Percentiles rank a stretch among this genome's conserved stretches.
These are phyloP conservation scores for Metarhizium robertsii DNA, from an alignment of 2,329 filamentous ascomycete species.

Conservation along the genomic window DNA sequence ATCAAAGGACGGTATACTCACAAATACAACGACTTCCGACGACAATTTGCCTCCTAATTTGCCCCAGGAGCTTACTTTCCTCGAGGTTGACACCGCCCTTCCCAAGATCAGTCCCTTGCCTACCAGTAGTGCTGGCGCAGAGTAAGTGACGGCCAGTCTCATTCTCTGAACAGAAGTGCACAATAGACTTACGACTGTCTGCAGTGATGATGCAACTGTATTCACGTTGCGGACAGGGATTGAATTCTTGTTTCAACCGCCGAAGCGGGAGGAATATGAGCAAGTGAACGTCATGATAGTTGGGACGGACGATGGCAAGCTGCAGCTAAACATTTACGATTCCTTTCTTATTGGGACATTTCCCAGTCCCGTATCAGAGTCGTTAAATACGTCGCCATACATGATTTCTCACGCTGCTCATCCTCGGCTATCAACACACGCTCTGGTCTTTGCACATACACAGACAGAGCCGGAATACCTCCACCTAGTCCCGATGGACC, in stretches of 20 bases:
- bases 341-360: conserved; percentile 71
- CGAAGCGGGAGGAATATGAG: conserved; percentile 56
- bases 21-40: conserved; percentile 4
- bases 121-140: conserved; percentile 46
- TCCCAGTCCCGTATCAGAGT: conserved; percentile 31
- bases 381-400: conserved; percentile 16
- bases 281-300: conserved; percentile 72
- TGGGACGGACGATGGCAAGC: conserved; percentile 58
- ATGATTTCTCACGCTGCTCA: conserved; percentile 60
- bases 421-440: conserved; percentile 64
- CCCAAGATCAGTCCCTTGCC: conserved; percentile 69
- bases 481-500: conserved; percentile 64
- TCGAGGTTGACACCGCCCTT: conserved; percentile 68
- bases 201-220: conserved; percentile 45
- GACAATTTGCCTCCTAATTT: conserved; percentile 37
- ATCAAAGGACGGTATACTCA: conserved; percentile 8
- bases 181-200: background rate
- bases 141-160: conserved; percentile 33
- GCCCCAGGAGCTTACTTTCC: conserved; percentile 61
- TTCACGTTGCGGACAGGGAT: conserved; percentile 63
- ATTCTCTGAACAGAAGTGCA: background rate
- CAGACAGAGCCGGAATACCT: conserved; percentile 21
- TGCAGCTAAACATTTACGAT: conserved; percentile 78
- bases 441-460: conserved; percentile 48
- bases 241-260: conserved; percentile 58